These are phyloP conservation scores for Forsythia suspensa DNA, from an alignment of 257 asterid genomes.

Conservation along the genomic window DNA sequence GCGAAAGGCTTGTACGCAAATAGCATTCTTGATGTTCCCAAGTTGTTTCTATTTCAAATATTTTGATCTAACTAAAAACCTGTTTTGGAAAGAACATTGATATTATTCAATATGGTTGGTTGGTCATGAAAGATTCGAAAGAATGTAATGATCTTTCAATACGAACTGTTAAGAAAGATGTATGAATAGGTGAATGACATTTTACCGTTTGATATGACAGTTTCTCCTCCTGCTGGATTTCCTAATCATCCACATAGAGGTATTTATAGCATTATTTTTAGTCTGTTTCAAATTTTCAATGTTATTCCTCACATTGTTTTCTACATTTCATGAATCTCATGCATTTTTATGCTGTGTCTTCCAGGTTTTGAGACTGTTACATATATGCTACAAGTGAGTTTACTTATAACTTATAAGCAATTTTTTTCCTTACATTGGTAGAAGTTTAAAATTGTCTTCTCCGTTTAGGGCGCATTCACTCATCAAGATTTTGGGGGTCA, in stretches of 20 bases:
- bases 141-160: neutral
- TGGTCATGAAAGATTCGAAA: no score
- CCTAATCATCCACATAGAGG: conserved; percentile 99
- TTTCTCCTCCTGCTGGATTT: conserved; percentile 92
- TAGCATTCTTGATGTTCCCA: neutral
- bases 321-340: neutral
- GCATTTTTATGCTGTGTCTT: neutral
- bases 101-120: no score
- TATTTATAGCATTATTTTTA: conserved; percentile 18
- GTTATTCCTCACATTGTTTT: neutral
- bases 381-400: conserved; percentile 65
- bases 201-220: conserved; percentile 36
- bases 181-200: neutral
- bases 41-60: no score
- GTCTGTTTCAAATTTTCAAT: neutral
- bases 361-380: conserved; percentile 97
- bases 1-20: neutral
- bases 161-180: neutral
- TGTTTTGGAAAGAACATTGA: neutral
- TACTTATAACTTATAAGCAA: neutral
- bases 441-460: neutral
- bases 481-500: conserved; percentile 97
- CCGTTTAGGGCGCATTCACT: conserved; percentile 67
- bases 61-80: neutral
- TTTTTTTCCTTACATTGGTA: neutral